Conservation (phyloP, 2,329 filamentous ascomycete species). For the Colletotrichum sp. region DNA sequence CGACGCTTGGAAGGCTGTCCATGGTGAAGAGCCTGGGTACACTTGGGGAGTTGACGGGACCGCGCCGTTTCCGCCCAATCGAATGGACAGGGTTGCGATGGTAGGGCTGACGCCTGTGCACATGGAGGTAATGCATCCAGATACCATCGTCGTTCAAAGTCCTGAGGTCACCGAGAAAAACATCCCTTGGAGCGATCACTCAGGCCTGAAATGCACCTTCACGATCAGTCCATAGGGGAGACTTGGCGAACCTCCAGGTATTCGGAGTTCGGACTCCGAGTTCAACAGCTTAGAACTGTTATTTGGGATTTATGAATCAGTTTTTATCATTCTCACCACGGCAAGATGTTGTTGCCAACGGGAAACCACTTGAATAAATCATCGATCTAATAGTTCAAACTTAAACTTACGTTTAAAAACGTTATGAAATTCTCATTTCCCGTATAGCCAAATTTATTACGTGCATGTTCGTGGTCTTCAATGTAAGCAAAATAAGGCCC, state of each 20-base stretch:
- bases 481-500: neutral
- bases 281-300: rapidly evolving
- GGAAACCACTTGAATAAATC: rapidly evolving
- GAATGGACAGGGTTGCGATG: slow-evolving; percentile 41
- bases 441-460: rapidly evolving
- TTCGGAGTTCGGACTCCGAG: rapidly evolving
- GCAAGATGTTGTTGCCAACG: neutral
- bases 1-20: slow-evolving; percentile 37
- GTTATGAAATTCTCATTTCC: rapidly evolving
- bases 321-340: neutral
- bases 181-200: slow-evolving; percentile 11
- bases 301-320: neutral
- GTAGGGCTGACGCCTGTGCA: slow-evolving; percentile 27
- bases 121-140: slow-evolving; percentile 26
- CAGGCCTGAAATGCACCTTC: neutral
- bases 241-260: rapidly evolving
- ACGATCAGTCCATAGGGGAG: neutral
- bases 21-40: slow-evolving; percentile 32
- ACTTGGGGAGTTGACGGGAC: slow-evolving; percentile 42
- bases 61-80: slow-evolving; percentile 31
- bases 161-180: neutral
- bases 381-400: rapidly evolving
- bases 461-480: neutral
- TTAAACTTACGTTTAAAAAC: no score
- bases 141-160: neutral